Percentiles rank a stretch among this genome's conserved stretches.
These are phyloP conservation scores for Fonsecaea nubica DNA, from an alignment of 2,329 filamentous ascomycete species.

Conservation along the genomic window DNA sequence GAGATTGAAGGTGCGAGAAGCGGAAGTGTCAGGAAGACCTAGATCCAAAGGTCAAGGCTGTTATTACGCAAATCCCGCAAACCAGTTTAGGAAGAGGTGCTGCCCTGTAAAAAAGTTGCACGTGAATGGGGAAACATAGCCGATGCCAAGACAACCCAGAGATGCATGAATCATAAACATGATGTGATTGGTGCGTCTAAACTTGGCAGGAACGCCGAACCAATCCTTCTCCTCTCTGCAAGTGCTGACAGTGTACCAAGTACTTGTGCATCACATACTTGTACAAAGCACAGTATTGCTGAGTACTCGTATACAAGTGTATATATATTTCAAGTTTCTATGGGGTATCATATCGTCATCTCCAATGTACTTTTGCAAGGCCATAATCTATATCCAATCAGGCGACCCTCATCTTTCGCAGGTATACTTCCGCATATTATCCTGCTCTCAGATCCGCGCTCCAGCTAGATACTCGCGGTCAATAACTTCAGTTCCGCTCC, in stretches of 20 bases:
- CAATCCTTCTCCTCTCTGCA: background rate
- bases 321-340: constrained; percentile 20
- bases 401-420: background rate
- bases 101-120: background rate
- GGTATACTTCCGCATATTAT: background rate
- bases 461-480: constrained; percentile 43
- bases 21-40: constrained; percentile 1
- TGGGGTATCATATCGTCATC: constrained; percentile 32
- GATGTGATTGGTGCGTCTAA: background rate
- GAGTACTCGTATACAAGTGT: background rate
- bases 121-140: background rate
- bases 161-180: background rate
- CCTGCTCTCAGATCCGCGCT: constrained; percentile 40
- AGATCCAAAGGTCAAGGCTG: constrained; percentile 5
- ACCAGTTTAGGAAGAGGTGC: background rate
- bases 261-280: no score
- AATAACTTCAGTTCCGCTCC: constrained; percentile 45
- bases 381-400: constrained; percentile 27
- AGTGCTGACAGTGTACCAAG: background rate
- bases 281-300: background rate
- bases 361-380: constrained; percentile 41
- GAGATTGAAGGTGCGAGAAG: constrained; percentile 5
- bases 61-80: constrained; percentile 11
- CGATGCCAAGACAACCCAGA: background rate
- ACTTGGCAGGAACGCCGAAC: constrained; percentile 2